A percentile compares a stretch with the other conserved stretches of the same genome.
Evolutionary conservation across 2,329 filamentous ascomycete genomes (phyloP).

Genomic region (Colletotrichum scovillei): DNA sequence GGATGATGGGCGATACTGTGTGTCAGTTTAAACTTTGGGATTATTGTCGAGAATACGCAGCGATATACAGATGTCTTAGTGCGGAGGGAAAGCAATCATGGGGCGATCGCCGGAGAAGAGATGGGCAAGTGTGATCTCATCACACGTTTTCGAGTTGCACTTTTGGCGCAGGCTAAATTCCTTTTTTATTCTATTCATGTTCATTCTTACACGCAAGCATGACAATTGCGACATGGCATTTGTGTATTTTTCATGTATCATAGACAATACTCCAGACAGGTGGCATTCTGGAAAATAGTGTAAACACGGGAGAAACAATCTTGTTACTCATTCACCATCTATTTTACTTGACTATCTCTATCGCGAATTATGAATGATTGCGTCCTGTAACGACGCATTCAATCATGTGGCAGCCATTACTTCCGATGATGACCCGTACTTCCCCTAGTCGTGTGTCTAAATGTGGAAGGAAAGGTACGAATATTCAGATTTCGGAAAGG

Average conservation of each 20-base stretch:
- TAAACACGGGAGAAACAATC: background rate
- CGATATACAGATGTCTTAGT: background rate
- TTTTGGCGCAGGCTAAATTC: background rate
- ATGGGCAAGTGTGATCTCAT: background rate
- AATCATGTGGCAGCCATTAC: too few relatives aligned
- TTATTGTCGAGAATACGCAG: background rate
- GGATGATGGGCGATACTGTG: background rate
- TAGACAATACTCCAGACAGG: slow-evolving; percentile 4
- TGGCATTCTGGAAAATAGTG: background rate
- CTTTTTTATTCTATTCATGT: background rate
- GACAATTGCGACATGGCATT: background rate
- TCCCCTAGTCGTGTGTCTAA: background rate
- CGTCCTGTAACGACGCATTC: background rate
- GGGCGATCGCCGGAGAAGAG: background rate
- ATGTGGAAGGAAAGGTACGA: background rate
- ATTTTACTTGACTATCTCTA: background rate
- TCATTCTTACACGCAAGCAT: background rate
- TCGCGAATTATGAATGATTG: background rate
- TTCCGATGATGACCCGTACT: too few relatives aligned
- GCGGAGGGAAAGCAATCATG: background rate
- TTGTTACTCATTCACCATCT: background rate
- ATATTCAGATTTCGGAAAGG: background rate
- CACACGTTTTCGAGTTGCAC: slow-evolving; percentile 2
- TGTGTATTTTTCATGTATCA: background rate
- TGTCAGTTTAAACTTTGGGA: slow-evolving; percentile 13